Evolutionary conservation across 2,329 filamentous ascomycete genomes (phyloP).

Genomic region (Claviceps arundinis): DNA sequence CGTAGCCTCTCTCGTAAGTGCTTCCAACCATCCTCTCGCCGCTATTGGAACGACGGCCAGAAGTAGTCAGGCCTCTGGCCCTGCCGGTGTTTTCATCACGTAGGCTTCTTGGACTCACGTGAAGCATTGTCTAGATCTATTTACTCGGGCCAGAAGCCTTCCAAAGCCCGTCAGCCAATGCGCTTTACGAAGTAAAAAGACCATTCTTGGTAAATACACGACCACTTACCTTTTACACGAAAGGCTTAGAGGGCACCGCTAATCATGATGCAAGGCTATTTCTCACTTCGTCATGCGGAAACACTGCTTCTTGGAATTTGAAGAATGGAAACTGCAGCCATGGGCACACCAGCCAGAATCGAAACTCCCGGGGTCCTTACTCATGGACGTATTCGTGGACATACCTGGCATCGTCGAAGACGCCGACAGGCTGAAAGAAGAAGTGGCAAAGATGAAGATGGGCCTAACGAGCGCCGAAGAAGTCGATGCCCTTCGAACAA

Average conservation of each 20-base stretch:
- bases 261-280: neutral
- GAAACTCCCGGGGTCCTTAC: slow-evolving; percentile 3
- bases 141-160: slow-evolving; percentile 5
- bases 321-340: slow-evolving; percentile 5
- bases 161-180: slow-evolving; percentile 4
- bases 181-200: slow-evolving; percentile 5
- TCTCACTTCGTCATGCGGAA: slow-evolving; percentile 5
- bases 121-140: neutral
- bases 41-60: no score
- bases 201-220: slow-evolving; percentile 2
- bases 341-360: slow-evolving; percentile 1
- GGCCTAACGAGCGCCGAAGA: neutral
- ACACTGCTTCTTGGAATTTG: slow-evolving; percentile 3
- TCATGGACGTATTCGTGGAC: slow-evolving; percentile 7
- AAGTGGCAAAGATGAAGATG: neutral
- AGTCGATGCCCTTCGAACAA: neutral
- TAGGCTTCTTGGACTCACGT: no score
- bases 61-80: no score
- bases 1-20: slow-evolving; percentile 3
- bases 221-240: neutral
- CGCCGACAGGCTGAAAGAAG: slow-evolving; percentile 1
- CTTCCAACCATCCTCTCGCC: neutral
- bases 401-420: slow-evolving; percentile 6
- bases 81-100: no score
- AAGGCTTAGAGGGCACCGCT: neutral